These are phyloP conservation scores for Wickerhamomyces bovis DNA, from an alignment of 805 yeast species.

Conservation along the genomic window DNA sequence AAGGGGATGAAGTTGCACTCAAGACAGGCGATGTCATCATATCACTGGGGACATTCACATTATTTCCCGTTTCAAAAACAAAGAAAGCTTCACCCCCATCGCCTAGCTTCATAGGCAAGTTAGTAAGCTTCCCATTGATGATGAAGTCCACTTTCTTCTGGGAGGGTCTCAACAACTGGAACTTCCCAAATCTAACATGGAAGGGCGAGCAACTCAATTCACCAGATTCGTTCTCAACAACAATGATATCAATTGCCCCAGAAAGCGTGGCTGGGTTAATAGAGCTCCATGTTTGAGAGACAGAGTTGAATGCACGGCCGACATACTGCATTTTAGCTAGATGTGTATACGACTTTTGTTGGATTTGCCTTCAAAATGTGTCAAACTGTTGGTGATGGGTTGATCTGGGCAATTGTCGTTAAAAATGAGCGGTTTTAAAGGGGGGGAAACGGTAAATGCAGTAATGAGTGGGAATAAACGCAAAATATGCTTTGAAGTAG, in stretches of 20 bases:
- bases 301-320: slow-evolving; percentile 91
- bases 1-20: slow-evolving; percentile 20
- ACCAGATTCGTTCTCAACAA: slow-evolving; percentile 80
- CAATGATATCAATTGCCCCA: slow-evolving; percentile 96
- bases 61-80: slow-evolving; percentile 78
- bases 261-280: slow-evolving; percentile 93
- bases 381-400: neutral
- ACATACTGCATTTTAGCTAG: slow-evolving; percentile 76
- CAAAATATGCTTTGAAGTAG: too few relatives aligned
- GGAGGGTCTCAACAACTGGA: slow-evolving; percentile 86
- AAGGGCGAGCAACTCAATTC: slow-evolving; percentile 88
- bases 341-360: neutral
- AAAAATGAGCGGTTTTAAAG: neutral
- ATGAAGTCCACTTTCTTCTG: slow-evolving; percentile 89
- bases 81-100: slow-evolving; percentile 98
- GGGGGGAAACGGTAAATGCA: too few relatives aligned
- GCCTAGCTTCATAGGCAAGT: slow-evolving; percentile 91
- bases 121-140: slow-evolving; percentile 76
- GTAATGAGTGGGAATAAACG: neutral
- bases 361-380: neutral
- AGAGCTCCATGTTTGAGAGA: slow-evolving; percentile 95
- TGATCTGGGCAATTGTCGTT: neutral
- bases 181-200: slow-evolving; percentile 93
- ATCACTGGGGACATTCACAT: slow-evolving; percentile 58
- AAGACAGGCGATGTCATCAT: slow-evolving; percentile 39